A percentile compares a stretch with the other conserved stretches of the same genome.
These are phyloP conservation scores for Monilinia polystroma DNA, from an alignment of 2,329 filamentous ascomycete species.

Conservation along the genomic window DNA sequence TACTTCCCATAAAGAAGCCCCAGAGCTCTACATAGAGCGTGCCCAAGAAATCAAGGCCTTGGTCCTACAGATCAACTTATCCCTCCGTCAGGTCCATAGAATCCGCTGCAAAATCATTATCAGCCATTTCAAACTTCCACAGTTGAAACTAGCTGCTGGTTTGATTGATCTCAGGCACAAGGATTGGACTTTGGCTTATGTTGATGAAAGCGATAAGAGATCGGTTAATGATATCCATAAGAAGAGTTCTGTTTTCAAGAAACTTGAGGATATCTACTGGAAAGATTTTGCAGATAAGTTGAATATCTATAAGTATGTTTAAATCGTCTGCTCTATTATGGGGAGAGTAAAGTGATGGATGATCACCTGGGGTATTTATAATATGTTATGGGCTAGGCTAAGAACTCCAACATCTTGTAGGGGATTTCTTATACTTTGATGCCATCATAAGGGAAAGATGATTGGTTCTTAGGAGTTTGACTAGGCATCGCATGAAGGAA, in stretches of 20 bases:
- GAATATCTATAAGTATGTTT: neutral
- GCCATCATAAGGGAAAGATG: no score
- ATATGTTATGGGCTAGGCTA: no score
- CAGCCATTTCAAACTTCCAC: neutral
- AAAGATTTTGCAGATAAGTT: neutral
- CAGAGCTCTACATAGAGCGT: neutral
- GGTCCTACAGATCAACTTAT: neutral
- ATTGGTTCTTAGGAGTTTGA: no score
- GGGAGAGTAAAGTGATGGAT: no score
- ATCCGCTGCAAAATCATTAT: conserved; percentile 5
- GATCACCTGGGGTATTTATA: no score
- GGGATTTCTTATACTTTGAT: no score
- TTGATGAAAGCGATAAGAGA: neutral
- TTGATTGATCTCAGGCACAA: neutral
- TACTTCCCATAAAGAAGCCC: neutral
- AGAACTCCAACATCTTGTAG: no score
- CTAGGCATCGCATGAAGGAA: no score
- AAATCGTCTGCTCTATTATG: no score
- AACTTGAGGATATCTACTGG: neutral
- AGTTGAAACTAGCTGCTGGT: conserved; percentile 1
- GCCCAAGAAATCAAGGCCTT: neutral
- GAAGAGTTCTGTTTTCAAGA: neutral
- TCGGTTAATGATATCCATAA: neutral
- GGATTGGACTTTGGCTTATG: neutral
- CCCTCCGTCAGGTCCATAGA: neutral